phyloP scores from a whole-genome alignment of 169 alveolate species.

The Plasmodium gonderi region DNA sequence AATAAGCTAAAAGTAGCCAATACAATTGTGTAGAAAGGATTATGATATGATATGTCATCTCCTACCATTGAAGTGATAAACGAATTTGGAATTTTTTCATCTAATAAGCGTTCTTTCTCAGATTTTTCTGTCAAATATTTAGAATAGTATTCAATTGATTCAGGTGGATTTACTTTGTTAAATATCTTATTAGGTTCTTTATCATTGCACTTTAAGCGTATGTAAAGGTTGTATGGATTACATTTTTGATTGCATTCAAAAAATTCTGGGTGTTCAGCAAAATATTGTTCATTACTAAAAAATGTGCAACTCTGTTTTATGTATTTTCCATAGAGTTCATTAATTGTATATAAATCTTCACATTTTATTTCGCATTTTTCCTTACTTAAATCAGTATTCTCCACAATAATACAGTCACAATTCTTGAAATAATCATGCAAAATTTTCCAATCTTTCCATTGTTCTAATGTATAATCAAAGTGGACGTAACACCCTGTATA shows the following conservation, averaged over 20 bases:
- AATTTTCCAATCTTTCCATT: not conserved
- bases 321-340: not conserved
- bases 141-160: not conserved
- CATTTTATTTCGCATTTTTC: not conserved
- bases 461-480: not conserved
- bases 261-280: not conserved
- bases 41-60: not conserved
- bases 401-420: not conserved
- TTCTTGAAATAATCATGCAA: no score
- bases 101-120: not conserved
- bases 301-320: not conserved
- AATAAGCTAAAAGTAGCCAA: not conserved
- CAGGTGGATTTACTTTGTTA: not conserved
- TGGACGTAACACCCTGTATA: not conserved
- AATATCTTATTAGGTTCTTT: not conserved
- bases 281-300: not conserved
- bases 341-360: not conserved
- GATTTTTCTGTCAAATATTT: not conserved
- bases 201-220: not conserved
- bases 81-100: no score
- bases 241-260: not conserved
- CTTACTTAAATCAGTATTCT: not conserved
- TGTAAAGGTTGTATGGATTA: not conserved
- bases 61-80: not conserved
- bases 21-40: not conserved